Percentiles rank a stretch among this genome's conserved stretches.
Evolutionary conservation across 371 early-diverging fungal species (phyloP).

Genomic region (Mortierella sp.): DNA sequence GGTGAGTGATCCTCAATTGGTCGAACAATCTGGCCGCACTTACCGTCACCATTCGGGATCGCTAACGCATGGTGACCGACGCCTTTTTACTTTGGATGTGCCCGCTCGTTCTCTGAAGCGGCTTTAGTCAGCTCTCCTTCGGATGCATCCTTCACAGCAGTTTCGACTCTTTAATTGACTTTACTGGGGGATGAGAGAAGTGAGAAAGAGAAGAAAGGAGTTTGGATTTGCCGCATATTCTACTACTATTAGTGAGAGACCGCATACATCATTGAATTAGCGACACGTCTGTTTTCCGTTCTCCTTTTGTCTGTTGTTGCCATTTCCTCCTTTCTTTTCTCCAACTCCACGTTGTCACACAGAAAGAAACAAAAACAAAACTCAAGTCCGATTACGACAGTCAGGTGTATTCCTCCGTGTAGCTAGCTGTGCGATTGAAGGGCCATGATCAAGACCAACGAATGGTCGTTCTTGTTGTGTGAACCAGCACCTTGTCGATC

Average conservation of each 20-base stretch:
- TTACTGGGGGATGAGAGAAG: not conserved
- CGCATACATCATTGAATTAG: no score
- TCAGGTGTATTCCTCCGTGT: no score
- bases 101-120: not conserved
- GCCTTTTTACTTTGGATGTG: not conserved
- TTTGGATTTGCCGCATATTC: not conserved
- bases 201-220: not conserved
- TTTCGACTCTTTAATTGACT: not conserved
- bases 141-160: not conserved
- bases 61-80: not conserved
- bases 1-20: not conserved
- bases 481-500: not conserved
- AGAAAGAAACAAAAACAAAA: not conserved
- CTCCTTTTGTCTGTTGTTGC: not conserved
- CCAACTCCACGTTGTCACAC: slow-evolving; percentile 3
- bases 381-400: no score
- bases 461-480: not conserved
- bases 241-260: not conserved
- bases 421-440: not conserved
- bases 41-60: not conserved
- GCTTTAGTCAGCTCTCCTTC: not conserved
- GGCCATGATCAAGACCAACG: not conserved
- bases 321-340: not conserved
- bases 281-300: not conserved
- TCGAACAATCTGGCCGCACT: not conserved